Conservation (phyloP, 2,329 filamentous ascomycete species). For the Neonectria faginata region DNA sequence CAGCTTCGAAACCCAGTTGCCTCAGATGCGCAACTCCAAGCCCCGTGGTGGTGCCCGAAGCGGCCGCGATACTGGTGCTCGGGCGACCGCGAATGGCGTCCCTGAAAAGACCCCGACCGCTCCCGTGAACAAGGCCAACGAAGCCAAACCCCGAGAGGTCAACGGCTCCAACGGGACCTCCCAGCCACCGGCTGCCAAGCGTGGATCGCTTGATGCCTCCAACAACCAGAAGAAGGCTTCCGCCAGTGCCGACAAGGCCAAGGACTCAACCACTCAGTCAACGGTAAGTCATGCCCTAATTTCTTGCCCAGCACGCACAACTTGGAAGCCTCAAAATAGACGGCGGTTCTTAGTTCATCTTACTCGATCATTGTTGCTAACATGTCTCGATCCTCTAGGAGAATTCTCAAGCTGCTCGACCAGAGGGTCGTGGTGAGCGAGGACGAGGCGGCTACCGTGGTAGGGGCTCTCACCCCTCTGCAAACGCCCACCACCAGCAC, state of each 20-base stretch:
- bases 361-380: constrained; percentile 22
- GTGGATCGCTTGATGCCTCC: constrained; percentile 56
- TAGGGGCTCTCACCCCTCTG: constrained; percentile 58
- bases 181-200: constrained; percentile 57
- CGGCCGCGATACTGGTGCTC: constrained; percentile 51
- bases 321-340: background rate
- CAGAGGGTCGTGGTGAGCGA: constrained; percentile 55
- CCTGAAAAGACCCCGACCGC: constrained; percentile 54
- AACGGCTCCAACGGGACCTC: constrained; percentile 52
- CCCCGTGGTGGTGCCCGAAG: constrained; percentile 62
- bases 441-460: constrained; percentile 60
- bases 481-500: constrained; percentile 52
- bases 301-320: background rate
- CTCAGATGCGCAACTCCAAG: constrained; percentile 63
- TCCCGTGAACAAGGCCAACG: constrained; percentile 48
- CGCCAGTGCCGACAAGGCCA: constrained; percentile 54
- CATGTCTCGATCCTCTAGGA: constrained; percentile 39
- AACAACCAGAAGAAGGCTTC: constrained; percentile 58
- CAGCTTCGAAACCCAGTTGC: constrained; percentile 86
- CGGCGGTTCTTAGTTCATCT: background rate
- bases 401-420: constrained; percentile 44
- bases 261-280: constrained; percentile 51
- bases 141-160: constrained; percentile 52
- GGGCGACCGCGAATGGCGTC: constrained; percentile 51
- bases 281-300: constrained; percentile 52